Evolutionary conservation across 441 rosid species (phyloP), one percentile per base, ranked within the genome.

Genomic region (Adansonia gregorii): DNA sequence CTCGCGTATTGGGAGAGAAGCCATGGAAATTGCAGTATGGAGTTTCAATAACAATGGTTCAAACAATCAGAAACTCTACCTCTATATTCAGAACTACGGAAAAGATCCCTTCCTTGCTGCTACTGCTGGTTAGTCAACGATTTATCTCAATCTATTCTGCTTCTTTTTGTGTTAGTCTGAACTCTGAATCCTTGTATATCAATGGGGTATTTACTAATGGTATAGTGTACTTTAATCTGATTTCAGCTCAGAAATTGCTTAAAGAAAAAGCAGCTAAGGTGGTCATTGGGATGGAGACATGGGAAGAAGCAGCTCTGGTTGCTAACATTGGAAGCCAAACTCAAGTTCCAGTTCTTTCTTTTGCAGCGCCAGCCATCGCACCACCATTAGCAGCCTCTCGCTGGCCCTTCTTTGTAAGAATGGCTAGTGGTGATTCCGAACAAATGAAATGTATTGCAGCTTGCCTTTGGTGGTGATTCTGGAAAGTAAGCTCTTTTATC

Each of bases 261-360:
- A 66, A 83, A 52, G 72, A 81, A 5, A 77, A 81, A 65, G 10
- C 76, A 66, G 92, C 78, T 20, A 39, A 79, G 39, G 87, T 81
- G 52, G 86, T 88, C 10, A 45, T 86, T 54, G 92, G 92, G 17
- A 65, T 86, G 85, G 85, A 83, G 20, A 83, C 82, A 43, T 86
- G 90, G 94, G 87, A 80, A 12, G 91, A 83, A 78, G 84, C 91
- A 63, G 82, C 80, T 67, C 19, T 84, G 67, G 89, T 90, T 31
- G 86, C 88, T 46, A 86, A 85, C 45, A 72, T 85, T 11, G 89
- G 85, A 41, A 78, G 76, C 70, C 61, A 54, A 41, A 74, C 67
- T 79, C 82, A 78, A 73, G 74, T 87, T 48, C 91, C 89, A 2
- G 66, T 87, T 55, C 48, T 90, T 52, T 85, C 94, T 4, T 82